Evolutionary conservation across 2,329 filamentous ascomycete species (phyloP).

Genomic region (Dactylellina sp.): DNA sequence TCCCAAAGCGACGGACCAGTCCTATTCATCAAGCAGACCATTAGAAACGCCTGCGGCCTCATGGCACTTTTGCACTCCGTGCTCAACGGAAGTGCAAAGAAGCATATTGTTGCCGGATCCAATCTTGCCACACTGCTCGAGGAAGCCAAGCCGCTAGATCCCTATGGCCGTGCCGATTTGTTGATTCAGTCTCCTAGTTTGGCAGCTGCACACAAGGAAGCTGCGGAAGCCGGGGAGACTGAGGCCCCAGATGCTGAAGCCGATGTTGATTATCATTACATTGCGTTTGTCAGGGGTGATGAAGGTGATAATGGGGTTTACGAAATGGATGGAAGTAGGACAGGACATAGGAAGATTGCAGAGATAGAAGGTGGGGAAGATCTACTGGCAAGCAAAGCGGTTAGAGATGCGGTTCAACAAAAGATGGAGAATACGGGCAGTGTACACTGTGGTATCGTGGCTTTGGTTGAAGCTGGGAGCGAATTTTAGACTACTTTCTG

Average conservation of each 20-base stretch:
- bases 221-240: slow-evolving; percentile 82
- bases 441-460: slow-evolving; percentile 64
- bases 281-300: slow-evolving; percentile 84
- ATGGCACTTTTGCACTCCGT: slow-evolving; percentile 88
- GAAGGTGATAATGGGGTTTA: slow-evolving; percentile 77
- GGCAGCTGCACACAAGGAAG: slow-evolving; percentile 80
- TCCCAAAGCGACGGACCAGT: slow-evolving; percentile 73
- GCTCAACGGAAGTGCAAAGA: slow-evolving; percentile 77
- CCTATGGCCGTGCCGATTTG: slow-evolving; percentile 75
- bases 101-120: slow-evolving; percentile 71
- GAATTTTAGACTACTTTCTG: too few species aligned
- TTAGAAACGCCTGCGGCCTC: slow-evolving; percentile 89
- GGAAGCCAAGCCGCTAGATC: slow-evolving; percentile 76
- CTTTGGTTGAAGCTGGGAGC: slow-evolving; percentile 60
- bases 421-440: slow-evolving; percentile 63
- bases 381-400: slow-evolving; percentile 80
- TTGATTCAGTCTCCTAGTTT: slow-evolving; percentile 81
- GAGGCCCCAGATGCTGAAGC: slow-evolving; percentile 80
- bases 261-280: slow-evolving; percentile 92
- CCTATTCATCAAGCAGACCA: slow-evolving; percentile 94
- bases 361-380: slow-evolving; percentile 69
- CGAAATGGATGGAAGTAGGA: slow-evolving; percentile 81
- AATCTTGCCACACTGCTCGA: slow-evolving; percentile 75
- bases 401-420: slow-evolving; percentile 73
- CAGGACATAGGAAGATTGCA: slow-evolving; percentile 76